Base-by-base conservation (phyloP, 2,329 filamentous ascomycete species). In the Sporothrix luriei region DNA sequence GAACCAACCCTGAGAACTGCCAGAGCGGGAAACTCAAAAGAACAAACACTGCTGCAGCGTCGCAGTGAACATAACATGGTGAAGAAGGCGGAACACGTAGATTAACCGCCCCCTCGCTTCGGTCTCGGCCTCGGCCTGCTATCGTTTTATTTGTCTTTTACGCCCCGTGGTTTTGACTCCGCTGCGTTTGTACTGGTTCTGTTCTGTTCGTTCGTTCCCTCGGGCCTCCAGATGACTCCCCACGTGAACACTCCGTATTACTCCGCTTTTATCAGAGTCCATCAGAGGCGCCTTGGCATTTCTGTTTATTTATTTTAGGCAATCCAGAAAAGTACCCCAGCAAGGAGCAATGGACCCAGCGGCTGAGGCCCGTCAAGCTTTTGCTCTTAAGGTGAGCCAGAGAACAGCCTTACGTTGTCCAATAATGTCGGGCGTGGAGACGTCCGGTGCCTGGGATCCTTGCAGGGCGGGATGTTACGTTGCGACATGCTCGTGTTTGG, bases 91-190 rank as follows among this genome's bases (percentile, higher is more conserved):
- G 26, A 16, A 57, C 19, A 38, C 54, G 19, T 29, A 57, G 16
- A 57, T 57, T 57, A 38, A 19, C 38, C 52, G 26, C 14, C 54
- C 54, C 26, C 33, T 57, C 54, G 54, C 54, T 57, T 57, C 54
- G 54, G 54, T n/a, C 54, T 52, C 51, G 51, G 51, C 51, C 51
- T 26, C 51, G 51, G 21, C 21, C 21, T 16, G 2, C 11, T 24
- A 26, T 29, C 52, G 13, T 33, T 33, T 29, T 55, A 9, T 24
- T 43, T 48, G 21, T 29, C 4, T n/a, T 48, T 64, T 19, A 29
- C 33, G n/a, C 9, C 19, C 13, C 6, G 26, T 46, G 3, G 6
- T 19, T 10, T 16, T 24, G 5, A 10, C 49, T n/a, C 21, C 33
- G 19, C 33, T 59, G 21, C 21, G n/a, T 59, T 40, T 59, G 33